Base-by-base conservation (phyloP, 2,329 filamentous ascomycete species). In the Fusarium marasasianum region DNA sequence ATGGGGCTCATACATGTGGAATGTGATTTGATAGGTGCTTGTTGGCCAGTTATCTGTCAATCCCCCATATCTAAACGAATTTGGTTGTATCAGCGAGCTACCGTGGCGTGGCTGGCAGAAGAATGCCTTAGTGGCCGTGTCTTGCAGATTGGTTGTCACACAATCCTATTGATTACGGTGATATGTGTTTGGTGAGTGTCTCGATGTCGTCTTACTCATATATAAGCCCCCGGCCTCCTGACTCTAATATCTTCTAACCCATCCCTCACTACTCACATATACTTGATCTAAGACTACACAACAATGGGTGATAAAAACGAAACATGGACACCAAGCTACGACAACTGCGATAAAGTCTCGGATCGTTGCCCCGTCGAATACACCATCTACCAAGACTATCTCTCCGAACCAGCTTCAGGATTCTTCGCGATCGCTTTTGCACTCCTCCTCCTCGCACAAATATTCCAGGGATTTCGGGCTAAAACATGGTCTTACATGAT, bases 401-500 rank as follows among this genome's bases (percentile, higher is more conserved):
- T 77, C 38, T 74, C 68, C 5, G 48, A 73, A 3, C 69, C 69
- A 26, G 72, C 67, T n/a, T 69, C 73, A 24, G 63, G 56, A 20
- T 73, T 85, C 72, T 81, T 86, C 54, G 75, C 82, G 48, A 77
- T 77, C 18, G 63, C 81, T 31, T 84, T 84, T 72, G 77, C 69
- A 26, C 29, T 83, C n/a, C 76, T 80, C 50, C 69, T 81, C 31
- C 51, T 83, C 56, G 75, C 75, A 11, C 83, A 84, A 57, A 53
- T 81, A 22, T 68, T 77, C 37, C 69, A 84, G 4, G 82, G 80
- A 3, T 68, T 81, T 18, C 76, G 76, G 14, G 81, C 81, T 40
- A 80, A 79, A 38, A 81, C 82, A 8, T 87, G 85, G 76, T 83
- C 82, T 1, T 79, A 82, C 68, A 82, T 83, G 43, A 78, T 84